Evolutionary conservation across 1,284 basidiomycete genomes (phyloP).

Genomic region (Rhodofomes roseus): DNA sequence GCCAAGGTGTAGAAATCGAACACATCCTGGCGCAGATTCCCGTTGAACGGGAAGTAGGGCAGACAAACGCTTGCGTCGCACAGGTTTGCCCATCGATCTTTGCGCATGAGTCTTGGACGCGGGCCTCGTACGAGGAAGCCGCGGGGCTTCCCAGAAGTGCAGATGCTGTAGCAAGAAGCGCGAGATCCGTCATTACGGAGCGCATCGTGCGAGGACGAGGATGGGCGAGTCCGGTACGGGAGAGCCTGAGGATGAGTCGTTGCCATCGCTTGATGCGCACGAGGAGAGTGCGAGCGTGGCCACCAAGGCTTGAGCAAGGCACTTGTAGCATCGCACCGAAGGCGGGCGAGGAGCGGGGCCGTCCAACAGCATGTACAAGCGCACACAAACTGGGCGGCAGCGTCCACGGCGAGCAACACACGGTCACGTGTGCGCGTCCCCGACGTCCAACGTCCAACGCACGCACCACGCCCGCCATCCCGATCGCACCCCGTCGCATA

Average conservation of each 20-base stretch:
- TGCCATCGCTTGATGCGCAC: neutral
- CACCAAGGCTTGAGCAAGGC: no score
- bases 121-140: slow-evolving; percentile 8
- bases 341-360: neutral
- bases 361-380: neutral
- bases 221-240: neutral
- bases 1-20: slow-evolving; percentile 65
- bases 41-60: slow-evolving; percentile 61
- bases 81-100: slow-evolving; percentile 47
- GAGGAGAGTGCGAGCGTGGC: neutral
- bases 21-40: slow-evolving; percentile 59
- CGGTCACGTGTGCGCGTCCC: no score
- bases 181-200: neutral
- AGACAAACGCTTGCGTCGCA: slow-evolving; percentile 54
- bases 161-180: neutral
- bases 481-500: no score
- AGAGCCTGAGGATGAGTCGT: neutral
- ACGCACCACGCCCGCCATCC: no score
- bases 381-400: neutral
- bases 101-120: slow-evolving; percentile 41
- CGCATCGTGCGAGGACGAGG: neutral
- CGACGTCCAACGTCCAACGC: no score
- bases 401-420: no score
- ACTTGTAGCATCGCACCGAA: neutral
- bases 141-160: slow-evolving; percentile 3